Percentiles rank a stretch among this genome's conserved stretches.
Evolutionary conservation across 176 grass and related monocot species (phyloP).

Genomic region (Metroxylon sagu): DNA sequence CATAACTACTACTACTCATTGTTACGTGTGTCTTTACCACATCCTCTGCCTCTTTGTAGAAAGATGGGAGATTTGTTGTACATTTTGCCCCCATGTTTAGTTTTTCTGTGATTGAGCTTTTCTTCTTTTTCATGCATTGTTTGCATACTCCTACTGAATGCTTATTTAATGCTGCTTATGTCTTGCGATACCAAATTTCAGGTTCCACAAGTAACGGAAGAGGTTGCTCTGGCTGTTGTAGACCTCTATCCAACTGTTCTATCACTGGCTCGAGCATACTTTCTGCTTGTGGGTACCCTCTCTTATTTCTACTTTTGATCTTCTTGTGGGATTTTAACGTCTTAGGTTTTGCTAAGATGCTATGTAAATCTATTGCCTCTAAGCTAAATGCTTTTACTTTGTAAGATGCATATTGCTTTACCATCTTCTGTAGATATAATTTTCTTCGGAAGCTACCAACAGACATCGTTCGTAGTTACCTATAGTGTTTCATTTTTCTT

Average conservation of each 20-base stretch:
- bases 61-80: no score
- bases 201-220: slow-evolving; percentile 85
- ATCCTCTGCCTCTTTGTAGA: background rate
- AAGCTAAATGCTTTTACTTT: no score
- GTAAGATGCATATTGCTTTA: no score
- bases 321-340: no score
- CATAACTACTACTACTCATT: no score
- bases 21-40: no score
- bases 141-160: no score
- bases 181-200: slow-evolving; percentile 19
- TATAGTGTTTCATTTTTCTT: slow-evolving; percentile 3
- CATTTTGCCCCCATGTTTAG: no score
- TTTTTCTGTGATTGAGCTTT: background rate
- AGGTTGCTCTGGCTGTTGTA: slow-evolving; percentile 49
- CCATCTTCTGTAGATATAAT: background rate
- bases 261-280: slow-evolving; percentile 55
- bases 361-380: no score
- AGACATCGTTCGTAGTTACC: background rate
- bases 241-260: slow-evolving; percentile 48
- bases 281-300: slow-evolving; percentile 35
- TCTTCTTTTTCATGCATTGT: background rate
- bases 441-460: background rate
- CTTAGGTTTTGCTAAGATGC: no score
- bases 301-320: background rate
- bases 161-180: no score